These are phyloP conservation scores for Primulina tabacum DNA, from an alignment of 257 asterid genomes.

Conservation along the genomic window DNA sequence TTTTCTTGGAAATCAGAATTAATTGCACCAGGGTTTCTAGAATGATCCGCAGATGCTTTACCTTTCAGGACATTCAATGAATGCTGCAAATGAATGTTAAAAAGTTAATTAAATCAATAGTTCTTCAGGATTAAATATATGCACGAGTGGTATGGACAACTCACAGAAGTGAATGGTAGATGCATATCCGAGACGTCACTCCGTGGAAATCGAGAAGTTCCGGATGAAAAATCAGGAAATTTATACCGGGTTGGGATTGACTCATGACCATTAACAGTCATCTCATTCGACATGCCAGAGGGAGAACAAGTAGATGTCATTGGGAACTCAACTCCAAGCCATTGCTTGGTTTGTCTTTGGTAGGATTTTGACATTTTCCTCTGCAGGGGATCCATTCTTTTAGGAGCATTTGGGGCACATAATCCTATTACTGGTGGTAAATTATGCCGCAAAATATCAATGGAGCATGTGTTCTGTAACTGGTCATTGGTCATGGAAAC, in stretches of 20 bases:
- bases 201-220: constrained; percentile 39
- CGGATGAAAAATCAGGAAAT: constrained; percentile 39
- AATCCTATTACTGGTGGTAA: constrained; percentile 53
- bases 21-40: constrained; percentile 40
- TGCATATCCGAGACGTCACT: constrained; percentile 35
- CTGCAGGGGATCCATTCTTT: constrained; percentile 32
- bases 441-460: constrained; percentile 26
- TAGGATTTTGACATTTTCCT: constrained; percentile 38
- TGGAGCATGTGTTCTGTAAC: constrained; percentile 28
- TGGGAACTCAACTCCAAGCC: constrained; percentile 40
- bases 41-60: constrained; percentile 53
- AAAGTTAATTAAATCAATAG: constrained; percentile 17
- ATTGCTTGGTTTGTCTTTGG: constrained; percentile 45
- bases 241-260: constrained; percentile 27
- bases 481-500: constrained; percentile 27
- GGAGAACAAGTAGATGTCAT: constrained; percentile 29
- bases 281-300: constrained; percentile 32
- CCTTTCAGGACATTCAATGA: constrained; percentile 44
- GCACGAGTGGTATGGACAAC: constrained; percentile 23
- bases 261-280: constrained; percentile 31
- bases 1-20: constrained; percentile 69
- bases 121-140: not conserved
- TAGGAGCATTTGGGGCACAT: constrained; percentile 65
- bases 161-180: constrained; percentile 55
- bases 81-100: constrained; percentile 48